Evolutionary conservation across 371 early-diverging fungal species (phyloP).

Genomic region (Mucor sp.): DNA sequence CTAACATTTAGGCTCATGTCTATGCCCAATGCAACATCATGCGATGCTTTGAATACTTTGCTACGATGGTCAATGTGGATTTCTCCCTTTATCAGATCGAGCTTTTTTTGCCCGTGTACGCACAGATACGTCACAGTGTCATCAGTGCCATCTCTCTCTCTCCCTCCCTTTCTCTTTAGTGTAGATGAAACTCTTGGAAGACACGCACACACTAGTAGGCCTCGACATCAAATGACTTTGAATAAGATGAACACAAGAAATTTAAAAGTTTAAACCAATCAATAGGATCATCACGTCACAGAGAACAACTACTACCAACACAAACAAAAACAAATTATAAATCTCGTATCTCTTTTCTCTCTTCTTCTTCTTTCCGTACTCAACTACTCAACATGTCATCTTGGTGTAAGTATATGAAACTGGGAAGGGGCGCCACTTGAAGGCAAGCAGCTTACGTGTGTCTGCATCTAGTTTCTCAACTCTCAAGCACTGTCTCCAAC

Average conservation of each 20-base stretch:
- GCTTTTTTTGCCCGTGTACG: neutral
- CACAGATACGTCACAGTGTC: neutral
- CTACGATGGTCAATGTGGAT: too few relatives aligned
- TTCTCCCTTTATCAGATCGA: too few relatives aligned
- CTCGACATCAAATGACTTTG: neutral
- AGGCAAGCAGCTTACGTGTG: too few relatives aligned
- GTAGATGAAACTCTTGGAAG: neutral
- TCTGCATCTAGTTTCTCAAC: conserved; percentile 39
- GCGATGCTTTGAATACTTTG: too few relatives aligned
- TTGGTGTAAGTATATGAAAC: conserved; percentile 23
- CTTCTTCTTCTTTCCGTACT: neutral
- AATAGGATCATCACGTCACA: neutral
- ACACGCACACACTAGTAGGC: neutral
- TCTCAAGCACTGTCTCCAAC: conserved; percentile 52
- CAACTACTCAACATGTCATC: conserved; percentile 22
- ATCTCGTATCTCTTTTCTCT: neutral
- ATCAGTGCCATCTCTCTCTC: neutral
- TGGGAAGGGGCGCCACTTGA: neutral
- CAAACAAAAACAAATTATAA: neutral
- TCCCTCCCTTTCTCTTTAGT: too few relatives aligned
- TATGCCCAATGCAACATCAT: too few relatives aligned
- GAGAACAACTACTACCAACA: neutral
- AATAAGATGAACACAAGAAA: neutral
- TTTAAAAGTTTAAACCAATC: neutral
- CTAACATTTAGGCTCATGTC: too few relatives aligned